Evolutionary conservation across 495 filamentous ascomycete species (phyloP), one percentile per base, ranked within the genome.

Genomic region (Hypoxylon rickii): DNA sequence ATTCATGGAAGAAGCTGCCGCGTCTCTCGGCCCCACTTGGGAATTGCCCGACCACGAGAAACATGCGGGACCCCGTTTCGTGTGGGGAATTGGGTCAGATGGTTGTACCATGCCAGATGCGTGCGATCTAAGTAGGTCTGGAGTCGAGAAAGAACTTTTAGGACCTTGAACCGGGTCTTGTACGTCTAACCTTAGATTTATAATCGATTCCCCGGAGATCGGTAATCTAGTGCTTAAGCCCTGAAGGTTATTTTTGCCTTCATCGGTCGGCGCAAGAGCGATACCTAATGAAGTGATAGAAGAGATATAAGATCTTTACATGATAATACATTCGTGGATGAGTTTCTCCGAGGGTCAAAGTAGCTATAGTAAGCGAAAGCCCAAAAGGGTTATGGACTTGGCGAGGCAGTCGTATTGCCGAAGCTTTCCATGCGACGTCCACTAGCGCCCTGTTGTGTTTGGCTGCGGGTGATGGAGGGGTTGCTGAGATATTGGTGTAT

Each of bases 311-410:
- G n/a, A n/a, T n/a, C n/a, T n/a, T n/a, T n/a, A n/a, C n/a, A n/a
- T n/a, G n/a, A n/a, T n/a, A n/a, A n/a, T n/a, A n/a, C n/a, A n/a
- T n/a, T n/a, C n/a, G n/a, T n/a, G n/a, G n/a, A n/a, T n/a, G n/a
- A 32, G 40, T 46, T 57, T 33, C 40, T 34, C 31, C 37, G 45
- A 53, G 36, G 43, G 22, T 21, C 36, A 36, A 32, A 15, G 26
- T 41, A 43, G 45, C 45, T 46, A 46, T 61, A 61, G 58, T 61
- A 61, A 61, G 58, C 58, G 24, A 29, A 11, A 43, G 22, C 11
- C 22, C 33, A 13, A 40, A 20, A 51, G 11, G n/a, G 17, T 8
- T 15, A 38, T 39, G 33, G 39, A 40, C 17, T n/a, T 36, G 20
- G 16, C 17, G 24, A 45, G 37, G 49, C 32, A 41, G 32, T 47